Base-by-base conservation (phyloP, 805 yeast genomes). In the Teunomyces panamensis region DNA sequence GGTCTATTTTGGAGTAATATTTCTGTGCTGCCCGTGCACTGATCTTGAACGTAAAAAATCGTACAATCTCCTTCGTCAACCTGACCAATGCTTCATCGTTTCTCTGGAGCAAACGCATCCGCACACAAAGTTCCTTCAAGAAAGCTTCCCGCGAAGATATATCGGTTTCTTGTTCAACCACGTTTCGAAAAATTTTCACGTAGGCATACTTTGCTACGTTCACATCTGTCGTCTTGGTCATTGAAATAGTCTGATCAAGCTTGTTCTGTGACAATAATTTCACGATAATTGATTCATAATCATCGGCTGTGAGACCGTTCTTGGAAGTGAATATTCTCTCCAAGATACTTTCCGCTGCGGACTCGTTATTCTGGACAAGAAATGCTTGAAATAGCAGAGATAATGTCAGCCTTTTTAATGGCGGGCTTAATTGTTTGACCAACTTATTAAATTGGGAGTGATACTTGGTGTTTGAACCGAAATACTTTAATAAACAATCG, bases 381-480 rank as follows among this genome's bases (percentile, higher is more conserved):
- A 70, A 69, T 5, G 64, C 55, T 14, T 56, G 51, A 42, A 71
- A 64, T 28, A 73, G 54, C 50, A 62, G 63, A 4, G 72, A 61
- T 5, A 71, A 51, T 2, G 72, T 60, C 55, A 60, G 62, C 20
- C 74, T 51, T 27, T 56, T 52, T n/a, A 71, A 50, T 6, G 73
- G 74, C 4, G 68, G 59, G n/a, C 43, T 49, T 13, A 69, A 50
- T 29, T 48, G 43, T 28, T 56, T 53, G 5, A 65, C 49, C 20
- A 66, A 53, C 10, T 20, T 29, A n/a, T 59, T 58, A 44, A 62
- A 59, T 41, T 54, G 39, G 2, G 39, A 30, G 2, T 16, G n/a
- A 13, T 46, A 29, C 9, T 30, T 47, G 6, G 34, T 42, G 5
- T 48, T 39, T 16, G 48, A 49, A n/a, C 67, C 67, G 39, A 52